Base-by-base conservation (phyloP, 495 filamentous ascomycete species). In the Haplographium delicatum region DNA sequence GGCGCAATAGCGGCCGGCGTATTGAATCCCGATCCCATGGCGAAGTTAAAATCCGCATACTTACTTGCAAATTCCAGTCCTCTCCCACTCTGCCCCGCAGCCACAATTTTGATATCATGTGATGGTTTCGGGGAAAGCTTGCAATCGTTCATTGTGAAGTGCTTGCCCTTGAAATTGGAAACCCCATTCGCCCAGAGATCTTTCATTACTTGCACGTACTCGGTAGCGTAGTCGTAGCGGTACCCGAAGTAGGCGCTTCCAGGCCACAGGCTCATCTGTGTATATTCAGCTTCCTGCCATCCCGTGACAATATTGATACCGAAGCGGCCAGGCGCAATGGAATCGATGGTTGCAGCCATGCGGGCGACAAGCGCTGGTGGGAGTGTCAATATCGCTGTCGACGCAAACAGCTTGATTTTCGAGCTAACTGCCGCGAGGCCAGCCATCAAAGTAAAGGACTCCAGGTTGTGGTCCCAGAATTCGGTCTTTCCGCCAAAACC, bases 361-460 rank as follows among this genome's bases (percentile, higher is more conserved):
- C 62, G 41, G 4, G 62, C 64, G 9, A 59, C 60, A 15, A 64
- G 38, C 0, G 64, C 51, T 4, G 64, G 62, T 2, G 64, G 64
- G 4, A 66, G 38, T 16, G 56, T 58, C 13, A 66, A 57, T 16
- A 64, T 61, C 4, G 64, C 64, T 3, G 62, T 34, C 1, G 62
- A 64, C 11, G 64, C 64, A 43, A 58, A 64, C n/a, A 76, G 68
- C 8, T 72, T 71, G 26, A 76, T 76, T 49, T 71, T 73, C 2
- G 67, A 57, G 0, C 71, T 76, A 5, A 74, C 68, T 2, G 67
- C 58, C 0, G 71, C 72, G 0, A 76, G 54, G 5, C 71, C 73
- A 1, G 72, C 72, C 53, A 76, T 70, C 1, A 75, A 61, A 3
- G 72, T 76, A 53, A 76, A 76, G 13, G 62, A 61, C 44, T 66